A percentile compares a stretch with the other conserved stretches of the same genome.
Evolutionary conservation across 2,329 filamentous ascomycete genomes (phyloP).

Genomic region (Pestalotiopsis sp.): DNA sequence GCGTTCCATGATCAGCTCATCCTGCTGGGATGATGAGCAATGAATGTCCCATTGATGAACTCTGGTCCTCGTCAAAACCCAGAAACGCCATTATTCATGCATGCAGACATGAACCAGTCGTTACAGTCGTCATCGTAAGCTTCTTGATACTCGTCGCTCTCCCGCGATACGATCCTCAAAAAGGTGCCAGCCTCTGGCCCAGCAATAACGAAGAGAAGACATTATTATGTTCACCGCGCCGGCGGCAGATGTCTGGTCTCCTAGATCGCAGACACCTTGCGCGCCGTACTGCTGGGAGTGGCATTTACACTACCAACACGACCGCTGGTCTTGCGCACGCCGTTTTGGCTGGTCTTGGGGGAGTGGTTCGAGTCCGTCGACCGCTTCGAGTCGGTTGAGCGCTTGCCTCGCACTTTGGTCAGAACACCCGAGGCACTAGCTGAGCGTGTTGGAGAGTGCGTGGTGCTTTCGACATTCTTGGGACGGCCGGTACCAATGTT

Average conservation of each 20-base stretch:
- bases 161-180: slow-evolving; percentile 20
- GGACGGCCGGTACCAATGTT: slow-evolving; percentile 65
- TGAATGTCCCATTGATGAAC: background rate
- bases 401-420: slow-evolving; percentile 67
- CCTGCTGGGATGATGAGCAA: background rate
- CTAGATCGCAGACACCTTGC: slow-evolving; percentile 57
- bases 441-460: slow-evolving; percentile 47
- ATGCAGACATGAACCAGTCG: slow-evolving; percentile 43
- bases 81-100: slow-evolving; percentile 46
- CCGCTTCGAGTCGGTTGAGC: slow-evolving; percentile 52
- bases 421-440: slow-evolving; percentile 57
- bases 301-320: slow-evolving; percentile 62
- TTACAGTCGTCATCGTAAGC: slow-evolving; percentile 47
- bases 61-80: slow-evolving; percentile 22
- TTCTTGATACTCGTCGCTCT: slow-evolving; percentile 24
- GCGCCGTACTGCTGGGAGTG: slow-evolving; percentile 44
- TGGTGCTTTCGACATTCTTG: slow-evolving; percentile 57
- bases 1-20: background rate
- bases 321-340: slow-evolving; percentile 68
- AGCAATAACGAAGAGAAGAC: slow-evolving; percentile 21
- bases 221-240: slow-evolving; percentile 19
- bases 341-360: slow-evolving; percentile 38
- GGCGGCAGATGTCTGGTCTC: slow-evolving; percentile 19
- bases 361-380: slow-evolving; percentile 36
- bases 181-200: slow-evolving; percentile 16